Evolutionary conservation across 179 eudicot genomes (phyloP).

Genomic region (Corrigiola litoralis): DNA sequence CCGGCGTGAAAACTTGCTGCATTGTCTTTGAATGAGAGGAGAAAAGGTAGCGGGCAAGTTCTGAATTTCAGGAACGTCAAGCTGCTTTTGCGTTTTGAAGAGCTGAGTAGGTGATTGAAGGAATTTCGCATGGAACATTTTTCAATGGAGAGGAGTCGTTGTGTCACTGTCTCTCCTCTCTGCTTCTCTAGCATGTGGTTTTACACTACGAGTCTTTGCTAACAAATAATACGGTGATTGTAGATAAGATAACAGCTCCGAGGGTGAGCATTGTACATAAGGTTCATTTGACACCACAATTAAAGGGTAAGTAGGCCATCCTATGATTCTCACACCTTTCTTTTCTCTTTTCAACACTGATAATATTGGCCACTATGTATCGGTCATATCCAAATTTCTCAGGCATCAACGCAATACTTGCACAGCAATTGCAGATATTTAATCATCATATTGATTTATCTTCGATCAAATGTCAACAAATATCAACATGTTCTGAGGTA

Average conservation of each 20-base stretch:
- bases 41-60: constrained; percentile 6
- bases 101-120: constrained; percentile 29
- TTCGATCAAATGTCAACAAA: too few relatives aligned
- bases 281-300: constrained; percentile 24
- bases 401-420: too few relatives aligned
- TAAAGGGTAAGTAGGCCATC: constrained; percentile 29
- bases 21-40: constrained; percentile 30
- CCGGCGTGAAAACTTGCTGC: constrained; percentile 46
- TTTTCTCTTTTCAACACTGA: background rate
- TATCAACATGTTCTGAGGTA: too few relatives aligned
- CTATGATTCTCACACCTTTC: background rate
- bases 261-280: background rate
- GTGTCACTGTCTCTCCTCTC: background rate
- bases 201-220: background rate
- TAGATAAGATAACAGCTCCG: constrained; percentile 28
- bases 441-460: too few relatives aligned
- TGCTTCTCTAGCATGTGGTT: background rate
- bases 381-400: too few relatives aligned
- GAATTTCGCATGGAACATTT: constrained; percentile 43
- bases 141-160: background rate
- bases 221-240: background rate
- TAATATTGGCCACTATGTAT: too few relatives aligned
- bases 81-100: constrained; percentile 24
- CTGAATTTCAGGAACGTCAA: constrained; percentile 13
- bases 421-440: too few relatives aligned